Evolutionary conservation across 768 basidiomycete genomes (phyloP), one percentile per base, ranked within the genome.

Genomic region (Hydnomerulius pinastri): DNA sequence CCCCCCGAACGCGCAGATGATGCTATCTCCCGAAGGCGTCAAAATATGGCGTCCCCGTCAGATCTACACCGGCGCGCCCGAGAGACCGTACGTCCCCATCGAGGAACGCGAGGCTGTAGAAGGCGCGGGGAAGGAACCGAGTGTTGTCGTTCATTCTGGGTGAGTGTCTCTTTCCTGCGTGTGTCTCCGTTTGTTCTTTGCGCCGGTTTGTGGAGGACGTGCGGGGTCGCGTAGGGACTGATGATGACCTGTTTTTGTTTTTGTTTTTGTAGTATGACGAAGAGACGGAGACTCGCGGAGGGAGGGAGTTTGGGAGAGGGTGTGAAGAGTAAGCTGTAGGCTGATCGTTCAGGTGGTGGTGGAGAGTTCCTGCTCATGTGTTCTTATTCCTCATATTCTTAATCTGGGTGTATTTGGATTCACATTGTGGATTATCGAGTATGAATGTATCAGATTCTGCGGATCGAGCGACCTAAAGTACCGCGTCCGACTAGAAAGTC

Each of bases 11-110:
- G 47, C 57, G 15, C 61, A 95, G 85, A 90, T 94, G 88, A 94
- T 94, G 92, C 72, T 96, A 39, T 86, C 90, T 61, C 78, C 86
- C 25, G 88, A 84, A 18, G 91, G 91, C 43, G 91, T 96, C 54
- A 95, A 94, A 72, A 96, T 96, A 58, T 96, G 94, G 92, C 79
- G 90, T 38, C 91, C 90, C 29, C 77, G 87, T 61, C 90, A 92
- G 77, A 80, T 95, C 44, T 96, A 90, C 61, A 80, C 92, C 13
- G 93, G 93, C 4, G 71, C 81, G 6, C 71, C 77, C 13, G 85
- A 85, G 66, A 82, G 93, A 36, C 82, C 87, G 48, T 96, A 88
- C 67, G 80, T 89, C 29, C 75, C 81, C 17, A 67, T 91, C 13
- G 79, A 80, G 1, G 70, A 83, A 43, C 82, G 92, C 29, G 41